phyloP scores from a whole-genome alignment of 495 filamentous ascomycete species.

The Amniculicola lignicola region DNA sequence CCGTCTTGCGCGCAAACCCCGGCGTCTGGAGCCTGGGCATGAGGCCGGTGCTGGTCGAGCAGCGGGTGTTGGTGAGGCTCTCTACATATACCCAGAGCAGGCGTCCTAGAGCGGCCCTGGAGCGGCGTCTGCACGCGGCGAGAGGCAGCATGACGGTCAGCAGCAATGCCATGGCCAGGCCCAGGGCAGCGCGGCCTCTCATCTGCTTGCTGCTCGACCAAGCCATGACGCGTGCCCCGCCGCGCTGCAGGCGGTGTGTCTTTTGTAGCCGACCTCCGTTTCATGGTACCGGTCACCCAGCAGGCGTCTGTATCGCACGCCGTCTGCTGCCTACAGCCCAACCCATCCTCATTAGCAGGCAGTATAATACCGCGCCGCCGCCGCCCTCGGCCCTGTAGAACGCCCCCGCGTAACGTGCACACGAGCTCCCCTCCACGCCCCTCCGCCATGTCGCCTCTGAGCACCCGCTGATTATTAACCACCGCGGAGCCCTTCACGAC shows the following conservation, averaged over 20 bases:
- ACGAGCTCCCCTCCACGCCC: neutral
- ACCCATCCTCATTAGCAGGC: neutral
- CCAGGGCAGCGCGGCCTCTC: no score
- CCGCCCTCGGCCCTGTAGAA: neutral
- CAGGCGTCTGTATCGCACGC: neutral
- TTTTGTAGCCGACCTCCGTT: neutral
- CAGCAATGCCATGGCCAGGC: no score
- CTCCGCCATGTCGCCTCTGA: slow-evolving; percentile 7
- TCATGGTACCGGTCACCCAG: slow-evolving; percentile 4
- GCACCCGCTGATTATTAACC: slow-evolving; percentile 30
- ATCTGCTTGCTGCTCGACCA: no score
- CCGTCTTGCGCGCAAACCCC: no score
- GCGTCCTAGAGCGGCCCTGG: no score
- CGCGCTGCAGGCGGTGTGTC: neutral
- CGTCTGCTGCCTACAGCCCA: slow-evolving; percentile 8
- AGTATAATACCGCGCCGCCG: slow-evolving; percentile 11
- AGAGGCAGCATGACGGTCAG: no score
- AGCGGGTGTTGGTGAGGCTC: no score
- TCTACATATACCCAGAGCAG: no score
- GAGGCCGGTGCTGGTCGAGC: no score
- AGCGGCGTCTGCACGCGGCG: no score
- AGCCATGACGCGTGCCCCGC: no score
- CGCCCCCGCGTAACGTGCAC: neutral
- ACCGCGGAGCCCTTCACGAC: neutral
- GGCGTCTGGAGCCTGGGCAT: no score